Base-by-base conservation (phyloP, 1,284 basidiomycete genomes). In the Marasmius tenuissimus region DNA sequence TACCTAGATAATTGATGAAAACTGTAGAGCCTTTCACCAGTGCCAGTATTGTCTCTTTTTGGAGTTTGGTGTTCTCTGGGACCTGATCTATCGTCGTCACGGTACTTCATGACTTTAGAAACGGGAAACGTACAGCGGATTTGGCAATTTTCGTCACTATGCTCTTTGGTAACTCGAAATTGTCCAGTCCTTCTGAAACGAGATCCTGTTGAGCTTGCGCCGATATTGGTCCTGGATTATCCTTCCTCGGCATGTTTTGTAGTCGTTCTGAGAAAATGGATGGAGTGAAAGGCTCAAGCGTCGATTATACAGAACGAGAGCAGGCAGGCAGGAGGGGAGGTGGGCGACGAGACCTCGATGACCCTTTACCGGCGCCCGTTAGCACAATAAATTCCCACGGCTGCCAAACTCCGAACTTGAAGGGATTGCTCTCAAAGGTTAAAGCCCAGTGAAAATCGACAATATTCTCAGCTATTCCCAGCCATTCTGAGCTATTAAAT, bases 1-100 rank as follows among this genome's bases (percentile, higher is more conserved):
- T 67, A 94, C 93, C 87, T 4, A 97, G 78, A 69, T 94, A 96
- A 73, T 92, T 94, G 68, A 97, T 94, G 73, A 96, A 97, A 27
- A 96, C 89, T 0, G 93, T 95, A 2, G 94, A 93, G 22, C 90
- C 88, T 70, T 94, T 94, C 20, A 93, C 81, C 4, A 96, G 80
- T 10, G 93, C 91, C 1, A 91, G 75, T 0, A 94, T 86, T 0
- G 91, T 91, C 64, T 97, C 94, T 68, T 94, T 95, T 68, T 94
- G 91, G 63, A 97, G 75, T 71, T 96, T 94, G 4, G 89, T 85
- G 66, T 87, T 89, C 9, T 94, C 92, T 4, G 94, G 92, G 12
- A 96, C 78, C 94, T 96, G 62, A 3, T 60, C 27, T 34, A 49
- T 51, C 18, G 11, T 18, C 34, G 50, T 35, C 59, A 14, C 59